These are phyloP conservation scores for Excoecaria cochinchinensis DNA, from an alignment of 345 rosid genomes.

Conservation along the genomic window DNA sequence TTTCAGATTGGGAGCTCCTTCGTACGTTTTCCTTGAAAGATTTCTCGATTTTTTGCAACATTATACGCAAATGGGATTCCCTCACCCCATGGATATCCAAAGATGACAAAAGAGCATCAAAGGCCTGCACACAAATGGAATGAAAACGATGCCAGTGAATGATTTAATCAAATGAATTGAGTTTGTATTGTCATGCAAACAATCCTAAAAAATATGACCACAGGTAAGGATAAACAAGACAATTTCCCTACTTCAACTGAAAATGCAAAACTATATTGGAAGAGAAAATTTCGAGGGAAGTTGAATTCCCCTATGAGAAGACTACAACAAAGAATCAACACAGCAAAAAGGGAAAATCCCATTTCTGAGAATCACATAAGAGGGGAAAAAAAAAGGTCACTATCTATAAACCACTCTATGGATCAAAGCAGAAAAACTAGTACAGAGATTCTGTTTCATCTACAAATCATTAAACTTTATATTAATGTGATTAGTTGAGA, in stretches of 20 bases:
- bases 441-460: background rate
- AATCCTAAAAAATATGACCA: background rate
- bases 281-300: background rate
- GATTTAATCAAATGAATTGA: background rate
- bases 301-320: background rate
- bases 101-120: constrained; percentile 76
- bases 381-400: background rate
- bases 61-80: constrained; percentile 90
- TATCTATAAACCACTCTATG: background rate
- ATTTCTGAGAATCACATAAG: background rate
- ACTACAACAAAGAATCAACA: background rate
- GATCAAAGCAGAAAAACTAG: background rate
- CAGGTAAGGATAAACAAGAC: background rate
- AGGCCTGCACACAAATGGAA: constrained; percentile 50
- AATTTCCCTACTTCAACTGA: background rate
- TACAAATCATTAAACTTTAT: background rate
- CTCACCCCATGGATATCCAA: constrained; percentile 88
- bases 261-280: background rate
- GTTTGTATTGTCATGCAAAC: background rate
- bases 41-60: constrained; percentile 77
- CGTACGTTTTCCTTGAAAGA: constrained; percentile 67
- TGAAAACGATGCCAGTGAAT: background rate
- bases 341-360: background rate
- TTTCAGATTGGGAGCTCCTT: constrained; percentile 35
- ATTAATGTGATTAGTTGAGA: background rate